Evolutionary conservation across 2,329 filamentous ascomycete species (phyloP).

Genomic region (Xylaria sp.): DNA sequence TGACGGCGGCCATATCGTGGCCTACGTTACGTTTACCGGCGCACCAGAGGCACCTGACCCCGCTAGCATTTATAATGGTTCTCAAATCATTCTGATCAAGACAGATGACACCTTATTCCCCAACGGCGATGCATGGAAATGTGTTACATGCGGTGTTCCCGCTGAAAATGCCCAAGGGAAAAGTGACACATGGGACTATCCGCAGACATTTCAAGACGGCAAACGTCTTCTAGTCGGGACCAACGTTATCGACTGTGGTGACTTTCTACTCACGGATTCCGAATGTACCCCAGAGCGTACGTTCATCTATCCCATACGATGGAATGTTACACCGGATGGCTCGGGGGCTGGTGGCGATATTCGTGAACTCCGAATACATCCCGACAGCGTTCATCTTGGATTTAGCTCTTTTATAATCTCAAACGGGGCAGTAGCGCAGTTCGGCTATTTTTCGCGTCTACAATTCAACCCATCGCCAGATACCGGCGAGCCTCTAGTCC

Average conservation of each 20-base stretch:
- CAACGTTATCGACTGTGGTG: constrained; percentile 7
- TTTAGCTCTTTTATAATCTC: constrained; percentile 1
- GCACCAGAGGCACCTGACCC: constrained; percentile 12
- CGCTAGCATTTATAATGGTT: constrained; percentile 20
- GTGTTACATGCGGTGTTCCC: constrained; percentile 16
- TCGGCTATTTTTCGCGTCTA: constrained; percentile 10
- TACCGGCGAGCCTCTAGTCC: constrained; percentile 4
- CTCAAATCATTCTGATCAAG: constrained; percentile 21
- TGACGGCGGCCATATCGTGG: constrained; percentile 13
- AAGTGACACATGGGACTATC: constrained; percentile 16
- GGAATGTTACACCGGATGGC: constrained; percentile 10
- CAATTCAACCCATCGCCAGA: constrained; percentile 14
- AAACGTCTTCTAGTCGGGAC: constrained; percentile 3
- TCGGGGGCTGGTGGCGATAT: constrained; percentile 17
- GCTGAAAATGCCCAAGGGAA: neutral
- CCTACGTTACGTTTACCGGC: constrained; percentile 13
- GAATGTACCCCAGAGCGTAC: constrained; percentile 12
- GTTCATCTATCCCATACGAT: constrained; percentile 21
- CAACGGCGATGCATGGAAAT: constrained; percentile 20
- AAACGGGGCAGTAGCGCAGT: neutral
- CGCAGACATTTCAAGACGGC: constrained; percentile 16
- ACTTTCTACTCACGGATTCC: constrained; percentile 3
- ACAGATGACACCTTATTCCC: constrained; percentile 7
- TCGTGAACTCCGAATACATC: constrained; percentile 15
- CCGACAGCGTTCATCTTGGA: constrained; percentile 14